These are phyloP conservation scores for Inonotus obliquus DNA, from an alignment of 1,284 basidiomycete genomes.

Conservation along the genomic window DNA sequence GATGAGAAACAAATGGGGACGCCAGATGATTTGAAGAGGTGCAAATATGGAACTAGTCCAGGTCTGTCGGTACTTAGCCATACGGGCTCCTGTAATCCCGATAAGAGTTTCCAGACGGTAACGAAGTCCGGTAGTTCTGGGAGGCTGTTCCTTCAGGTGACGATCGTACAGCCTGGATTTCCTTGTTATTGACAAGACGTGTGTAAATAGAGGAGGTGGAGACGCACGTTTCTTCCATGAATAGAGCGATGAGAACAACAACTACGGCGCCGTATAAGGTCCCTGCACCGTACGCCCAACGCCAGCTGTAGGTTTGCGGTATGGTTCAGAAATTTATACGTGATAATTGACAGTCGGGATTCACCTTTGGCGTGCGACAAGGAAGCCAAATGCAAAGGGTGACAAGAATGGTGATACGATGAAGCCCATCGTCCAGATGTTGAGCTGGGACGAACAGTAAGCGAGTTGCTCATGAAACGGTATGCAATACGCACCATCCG, in stretches of 20 bases:
- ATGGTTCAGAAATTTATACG: not conserved
- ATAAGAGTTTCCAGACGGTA: conserved; percentile 59
- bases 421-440: conserved; percentile 66
- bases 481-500: conserved; percentile 43
- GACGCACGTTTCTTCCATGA: conserved; percentile 32
- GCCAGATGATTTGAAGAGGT: conserved; percentile 54
- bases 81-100: conserved; percentile 58
- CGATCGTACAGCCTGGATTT: conserved; percentile 60
- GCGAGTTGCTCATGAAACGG: not conserved
- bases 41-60: conserved; percentile 46
- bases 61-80: conserved; percentile 54
- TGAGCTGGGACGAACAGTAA: conserved; percentile 37
- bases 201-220: not conserved
- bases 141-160: conserved; percentile 47
- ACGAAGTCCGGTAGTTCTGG: conserved; percentile 40
- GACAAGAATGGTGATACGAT: conserved; percentile 53
- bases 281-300: conserved; percentile 62
- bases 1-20: conserved; percentile 56
- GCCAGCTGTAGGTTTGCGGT: conserved; percentile 39
- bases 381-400: conserved; percentile 66
- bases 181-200: not conserved
- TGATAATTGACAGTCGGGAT: conserved; percentile 11
- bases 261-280: conserved; percentile 30
- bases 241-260: conserved; percentile 30
- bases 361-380: conserved; percentile 53